Evolutionary conservation across 2,329 filamentous ascomycete genomes (phyloP).

Genomic region (Hypoxylon sp.): DNA sequence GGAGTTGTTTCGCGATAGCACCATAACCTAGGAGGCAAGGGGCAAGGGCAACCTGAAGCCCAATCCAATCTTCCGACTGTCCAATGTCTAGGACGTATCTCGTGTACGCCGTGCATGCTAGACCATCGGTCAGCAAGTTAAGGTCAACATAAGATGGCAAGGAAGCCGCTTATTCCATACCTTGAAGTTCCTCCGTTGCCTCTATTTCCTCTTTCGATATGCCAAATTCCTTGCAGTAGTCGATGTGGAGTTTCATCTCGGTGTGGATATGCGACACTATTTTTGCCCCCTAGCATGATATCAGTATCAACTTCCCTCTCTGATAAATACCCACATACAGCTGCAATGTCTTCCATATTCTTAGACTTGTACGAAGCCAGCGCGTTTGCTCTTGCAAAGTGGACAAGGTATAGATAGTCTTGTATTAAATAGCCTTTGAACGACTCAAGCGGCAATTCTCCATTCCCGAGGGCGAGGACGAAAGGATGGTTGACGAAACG

Average conservation of each 20-base stretch:
- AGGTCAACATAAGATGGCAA: background rate
- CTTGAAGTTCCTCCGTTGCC: constrained; percentile 79
- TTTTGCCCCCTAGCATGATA: constrained; percentile 66
- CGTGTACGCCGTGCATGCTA: constrained; percentile 76
- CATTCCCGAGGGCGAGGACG: constrained; percentile 81
- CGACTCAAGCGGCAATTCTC: constrained; percentile 78
- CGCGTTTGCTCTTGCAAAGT: constrained; percentile 89
- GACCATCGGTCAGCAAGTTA: constrained; percentile 15
- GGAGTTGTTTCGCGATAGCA: constrained; percentile 79
- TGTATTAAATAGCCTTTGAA: constrained; percentile 94
- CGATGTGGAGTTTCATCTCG: constrained; percentile 85
- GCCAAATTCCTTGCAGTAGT: constrained; percentile 86
- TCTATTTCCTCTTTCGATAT: constrained; percentile 81
- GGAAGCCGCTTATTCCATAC: constrained; percentile 58
- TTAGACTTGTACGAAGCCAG: constrained; percentile 89
- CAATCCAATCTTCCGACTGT: constrained; percentile 88
- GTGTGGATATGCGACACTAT: constrained; percentile 83
- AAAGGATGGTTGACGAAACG: constrained; percentile 86
- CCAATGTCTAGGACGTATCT: constrained; percentile 91
- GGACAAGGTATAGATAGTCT: constrained; percentile 92
- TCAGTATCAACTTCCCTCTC: constrained; percentile 10
- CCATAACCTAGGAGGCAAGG: constrained; percentile 94
- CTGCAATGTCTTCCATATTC: constrained; percentile 78
- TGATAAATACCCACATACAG: constrained; percentile 62
- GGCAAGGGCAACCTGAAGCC: constrained; percentile 85